Percentiles rank a stretch among this genome's conserved stretches.
phyloP scores from a whole-genome alignment of 2,329 filamentous ascomycete genomes.

The Helicocarpus griseus region DNA sequence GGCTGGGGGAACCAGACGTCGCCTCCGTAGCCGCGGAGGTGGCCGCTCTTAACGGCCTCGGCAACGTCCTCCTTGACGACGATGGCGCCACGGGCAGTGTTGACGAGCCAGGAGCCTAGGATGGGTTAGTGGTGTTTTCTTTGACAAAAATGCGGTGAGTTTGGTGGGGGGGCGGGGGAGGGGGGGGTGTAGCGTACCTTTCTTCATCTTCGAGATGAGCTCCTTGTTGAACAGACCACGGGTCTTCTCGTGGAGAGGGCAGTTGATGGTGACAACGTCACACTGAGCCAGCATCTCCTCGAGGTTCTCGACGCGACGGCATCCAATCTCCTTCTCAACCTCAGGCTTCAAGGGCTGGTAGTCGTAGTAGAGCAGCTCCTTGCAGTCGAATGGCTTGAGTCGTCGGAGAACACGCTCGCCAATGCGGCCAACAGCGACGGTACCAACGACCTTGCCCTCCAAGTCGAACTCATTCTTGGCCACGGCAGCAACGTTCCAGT shows the following conservation, averaged over 20 bases:
- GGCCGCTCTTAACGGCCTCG: slow-evolving; percentile 79
- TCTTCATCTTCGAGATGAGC: slow-evolving; percentile 98
- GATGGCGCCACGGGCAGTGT: slow-evolving; percentile 97
- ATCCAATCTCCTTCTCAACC: slow-evolving; percentile 90
- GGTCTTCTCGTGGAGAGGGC: slow-evolving; percentile 97
- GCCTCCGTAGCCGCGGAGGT: slow-evolving; percentile 47
- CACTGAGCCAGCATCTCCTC: slow-evolving; percentile 93
- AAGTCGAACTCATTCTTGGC: slow-evolving; percentile 99
- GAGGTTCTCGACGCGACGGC: slow-evolving; percentile 74
- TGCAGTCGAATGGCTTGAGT: slow-evolving; percentile 97
- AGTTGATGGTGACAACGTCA: slow-evolving; percentile 98
- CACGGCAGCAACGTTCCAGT: slow-evolving; percentile 91
- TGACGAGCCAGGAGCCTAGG: slow-evolving; percentile 84
- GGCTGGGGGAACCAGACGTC: slow-evolving; percentile 89
- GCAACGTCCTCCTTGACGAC: slow-evolving; percentile 99
- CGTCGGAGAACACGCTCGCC: slow-evolving; percentile 95
- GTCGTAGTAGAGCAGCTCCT: slow-evolving; percentile 98
- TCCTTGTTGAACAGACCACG: slow-evolving; percentile 97
- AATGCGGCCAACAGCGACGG: slow-evolving; percentile 93
- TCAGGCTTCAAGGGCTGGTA: slow-evolving; percentile 88
- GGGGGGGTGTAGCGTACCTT: slow-evolving; percentile 45
- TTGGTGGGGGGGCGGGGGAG: slow-evolving; percentile 3
- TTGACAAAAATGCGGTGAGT: slow-evolving; percentile 5
- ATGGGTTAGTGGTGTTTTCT: neutral
- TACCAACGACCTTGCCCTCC: slow-evolving; percentile 94